Evolutionary conservation across 768 basidiomycete genomes (phyloP).

Genomic region (Suillus weaverae): DNA sequence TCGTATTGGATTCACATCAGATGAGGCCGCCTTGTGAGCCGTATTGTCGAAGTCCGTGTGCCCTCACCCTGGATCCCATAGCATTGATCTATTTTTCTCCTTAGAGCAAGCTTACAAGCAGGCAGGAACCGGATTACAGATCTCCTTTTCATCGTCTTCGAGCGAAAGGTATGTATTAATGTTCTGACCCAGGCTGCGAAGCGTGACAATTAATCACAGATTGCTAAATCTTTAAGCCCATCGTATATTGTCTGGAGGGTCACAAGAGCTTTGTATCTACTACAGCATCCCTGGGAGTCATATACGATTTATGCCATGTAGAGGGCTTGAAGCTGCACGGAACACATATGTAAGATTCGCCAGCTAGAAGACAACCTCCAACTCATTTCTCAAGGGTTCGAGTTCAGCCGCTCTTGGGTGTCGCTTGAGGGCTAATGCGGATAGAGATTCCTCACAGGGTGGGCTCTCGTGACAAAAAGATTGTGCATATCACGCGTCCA

Average conservation of each 20-base stretch:
- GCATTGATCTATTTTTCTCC: background rate
- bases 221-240: background rate
- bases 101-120: background rate
- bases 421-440: constrained; percentile 47
- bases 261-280: background rate
- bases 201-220: background rate
- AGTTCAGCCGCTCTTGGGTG: constrained; percentile 30
- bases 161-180: background rate
- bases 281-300: background rate
- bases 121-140: background rate
- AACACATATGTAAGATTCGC: no score
- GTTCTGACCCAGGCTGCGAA: background rate
- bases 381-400: constrained; percentile 27
- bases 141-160: background rate
- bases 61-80: background rate
- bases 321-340: no score
- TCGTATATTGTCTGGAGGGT: background rate
- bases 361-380: background rate
- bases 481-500: no score
- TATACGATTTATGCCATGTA: background rate
- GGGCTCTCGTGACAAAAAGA: background rate
- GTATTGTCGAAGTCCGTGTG: background rate
- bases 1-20: background rate
- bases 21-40: background rate
- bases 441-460: constrained; percentile 11